Conservation (phyloP, 2,329 filamentous ascomycete genomes). For the Botrytis medusae region DNA sequence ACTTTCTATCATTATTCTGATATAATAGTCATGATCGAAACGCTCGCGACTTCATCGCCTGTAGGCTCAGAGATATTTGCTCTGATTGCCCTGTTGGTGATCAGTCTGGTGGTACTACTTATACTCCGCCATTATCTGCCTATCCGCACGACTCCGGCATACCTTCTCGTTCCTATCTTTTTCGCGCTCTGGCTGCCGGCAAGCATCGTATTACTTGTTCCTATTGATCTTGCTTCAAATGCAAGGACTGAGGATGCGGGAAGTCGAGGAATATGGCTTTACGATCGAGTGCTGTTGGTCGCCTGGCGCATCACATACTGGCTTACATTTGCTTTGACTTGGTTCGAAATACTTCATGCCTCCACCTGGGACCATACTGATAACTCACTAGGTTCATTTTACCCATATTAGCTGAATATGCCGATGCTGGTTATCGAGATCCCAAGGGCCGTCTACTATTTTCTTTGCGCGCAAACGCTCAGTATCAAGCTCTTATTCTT, state of each 20-base stretch:
- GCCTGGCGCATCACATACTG: conserved; percentile 96
- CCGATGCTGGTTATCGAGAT: conserved; percentile 89
- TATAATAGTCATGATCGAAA: conserved; percentile 29
- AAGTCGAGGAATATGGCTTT: conserved; percentile 82
- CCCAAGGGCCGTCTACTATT: conserved; percentile 78
- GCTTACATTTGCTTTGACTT: conserved; percentile 93
- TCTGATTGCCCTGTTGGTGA: conserved; percentile 66
- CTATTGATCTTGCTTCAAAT: conserved; percentile 90
- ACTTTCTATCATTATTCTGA: neutral
- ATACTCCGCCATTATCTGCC: conserved; percentile 89
- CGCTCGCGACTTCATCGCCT: conserved; percentile 56
- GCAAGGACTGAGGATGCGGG: conserved; percentile 69
- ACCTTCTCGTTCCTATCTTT: conserved; percentile 89
- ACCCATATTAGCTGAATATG: conserved; percentile 89
- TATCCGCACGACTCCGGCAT: conserved; percentile 84
- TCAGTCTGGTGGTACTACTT: conserved; percentile 75
- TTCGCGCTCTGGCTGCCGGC: conserved; percentile 92
- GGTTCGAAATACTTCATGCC: conserved; percentile 53
- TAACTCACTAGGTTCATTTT: conserved; percentile 71
- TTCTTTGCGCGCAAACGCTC: conserved; percentile 81
- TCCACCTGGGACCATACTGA: conserved; percentile 8
- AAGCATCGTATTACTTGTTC: conserved; percentile 86
- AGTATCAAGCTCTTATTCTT: conserved; percentile 82
- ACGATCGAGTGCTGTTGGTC: conserved; percentile 73
- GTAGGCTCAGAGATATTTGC: conserved; percentile 81